Conservation (phyloP, 106 monocot genomes). For the Dendrobium catenatum region DNA sequence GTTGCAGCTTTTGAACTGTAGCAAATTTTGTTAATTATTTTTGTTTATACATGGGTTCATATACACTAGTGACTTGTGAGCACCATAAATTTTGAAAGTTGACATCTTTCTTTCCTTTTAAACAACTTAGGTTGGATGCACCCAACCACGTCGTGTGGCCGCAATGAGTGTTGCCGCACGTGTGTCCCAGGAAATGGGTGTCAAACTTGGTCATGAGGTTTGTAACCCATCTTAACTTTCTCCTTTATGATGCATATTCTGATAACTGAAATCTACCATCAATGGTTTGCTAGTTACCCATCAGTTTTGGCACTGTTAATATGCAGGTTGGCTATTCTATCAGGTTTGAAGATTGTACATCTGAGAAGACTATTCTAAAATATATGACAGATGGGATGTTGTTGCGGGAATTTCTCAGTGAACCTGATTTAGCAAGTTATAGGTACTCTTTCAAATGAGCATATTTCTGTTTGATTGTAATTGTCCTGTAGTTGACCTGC, state of each 20-base stretch:
- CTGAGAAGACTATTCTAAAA: conserved; percentile 84
- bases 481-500: not conserved
- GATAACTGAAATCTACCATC: not conserved
- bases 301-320: conserved; percentile 6
- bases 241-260: not conserved
- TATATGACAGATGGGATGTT: conserved; percentile 98
- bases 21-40: not conserved
- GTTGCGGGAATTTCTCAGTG: conserved; percentile 90
- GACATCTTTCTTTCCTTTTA: not conserved
- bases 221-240: conserved; percentile 6
- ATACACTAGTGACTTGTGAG: not conserved
- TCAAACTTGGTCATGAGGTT: conserved; percentile 91
- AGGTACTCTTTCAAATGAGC: conserved; percentile 33
- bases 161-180: conserved; percentile 92
- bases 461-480: not conserved
- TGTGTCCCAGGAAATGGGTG: conserved; percentile 92
- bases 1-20: not conserved
- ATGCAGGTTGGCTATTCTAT: conserved; percentile 94
- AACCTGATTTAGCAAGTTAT: conserved; percentile 90
- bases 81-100: not conserved
- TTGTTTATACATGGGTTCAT: not conserved
- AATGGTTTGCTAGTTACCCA: not conserved
- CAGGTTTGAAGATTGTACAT: conserved; percentile 96
- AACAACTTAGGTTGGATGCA: conserved; percentile 64
- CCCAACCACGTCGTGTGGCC: conserved; percentile 88